phyloP scores from a whole-genome alignment of 352 stramenopile species.

The Globisporangium paroecandrum region DNA sequence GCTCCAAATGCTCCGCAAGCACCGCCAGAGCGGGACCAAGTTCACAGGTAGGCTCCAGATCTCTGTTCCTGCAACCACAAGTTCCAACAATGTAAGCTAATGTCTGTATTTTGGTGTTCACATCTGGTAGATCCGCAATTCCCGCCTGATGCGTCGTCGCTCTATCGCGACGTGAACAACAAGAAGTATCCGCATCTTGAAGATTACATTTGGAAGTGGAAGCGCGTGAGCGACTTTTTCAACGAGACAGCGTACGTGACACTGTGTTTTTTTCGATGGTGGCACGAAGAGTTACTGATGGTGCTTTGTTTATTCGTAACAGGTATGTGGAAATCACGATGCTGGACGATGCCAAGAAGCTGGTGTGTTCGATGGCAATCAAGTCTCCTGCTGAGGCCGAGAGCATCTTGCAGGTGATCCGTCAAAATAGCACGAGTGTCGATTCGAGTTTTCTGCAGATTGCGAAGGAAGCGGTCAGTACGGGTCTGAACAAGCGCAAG shows the following conservation, averaged over 20 bases:
- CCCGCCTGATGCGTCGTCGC: constrained; percentile 56
- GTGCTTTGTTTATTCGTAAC: background rate
- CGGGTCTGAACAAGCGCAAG: constrained; percentile 58
- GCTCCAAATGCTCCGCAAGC: constrained; percentile 68
- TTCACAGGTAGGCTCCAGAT: constrained; percentile 48
- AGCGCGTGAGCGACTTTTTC: constrained; percentile 83
- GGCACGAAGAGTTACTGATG: background rate
- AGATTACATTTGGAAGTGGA: constrained; percentile 82
- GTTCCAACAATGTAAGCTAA: background rate
- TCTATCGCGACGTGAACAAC: constrained; percentile 62
- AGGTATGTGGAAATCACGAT: constrained; percentile 79
- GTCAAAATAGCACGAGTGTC: constrained; percentile 37
- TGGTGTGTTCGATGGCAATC: constrained; percentile 82
- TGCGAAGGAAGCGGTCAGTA: constrained; percentile 61
- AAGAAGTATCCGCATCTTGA: constrained; percentile 73
- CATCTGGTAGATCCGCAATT: constrained; percentile 59
- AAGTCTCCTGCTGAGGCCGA: constrained; percentile 75
- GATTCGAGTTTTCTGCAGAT: constrained; percentile 64
- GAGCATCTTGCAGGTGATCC: constrained; percentile 64
- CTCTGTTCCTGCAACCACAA: background rate
- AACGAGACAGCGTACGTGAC: constrained; percentile 70
- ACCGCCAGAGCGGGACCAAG: constrained; percentile 65
- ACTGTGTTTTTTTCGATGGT: background rate
- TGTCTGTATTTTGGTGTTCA: background rate
- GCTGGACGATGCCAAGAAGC: constrained; percentile 77